phyloP scores from a whole-genome alignment of 192 early-diverging fungal species.

The Mortierella claussenii region DNA sequence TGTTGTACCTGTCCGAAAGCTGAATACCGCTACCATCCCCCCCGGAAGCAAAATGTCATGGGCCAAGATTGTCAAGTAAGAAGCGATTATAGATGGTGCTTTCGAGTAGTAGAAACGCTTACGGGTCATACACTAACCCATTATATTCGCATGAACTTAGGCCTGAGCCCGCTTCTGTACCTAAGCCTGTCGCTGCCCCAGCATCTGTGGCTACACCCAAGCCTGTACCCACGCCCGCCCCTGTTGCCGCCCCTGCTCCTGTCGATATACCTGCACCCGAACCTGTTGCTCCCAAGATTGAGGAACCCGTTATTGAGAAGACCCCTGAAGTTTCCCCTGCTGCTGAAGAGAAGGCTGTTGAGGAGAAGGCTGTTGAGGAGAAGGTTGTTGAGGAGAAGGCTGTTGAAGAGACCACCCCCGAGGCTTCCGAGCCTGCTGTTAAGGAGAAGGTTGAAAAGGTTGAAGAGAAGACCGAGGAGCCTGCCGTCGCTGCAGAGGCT shows the following conservation, averaged over 20 bases:
- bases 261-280: slow-evolving; percentile 53
- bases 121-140: no score
- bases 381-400: neutral
- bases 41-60: slow-evolving; percentile 61
- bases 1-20: slow-evolving; percentile 22
- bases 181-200: slow-evolving; percentile 43
- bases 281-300: slow-evolving; percentile 21
- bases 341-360: slow-evolving; percentile 36
- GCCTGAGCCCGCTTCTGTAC: slow-evolving; percentile 58
- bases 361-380: slow-evolving; percentile 22
- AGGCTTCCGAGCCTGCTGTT: slow-evolving; percentile 38
- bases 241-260: slow-evolving; percentile 40
- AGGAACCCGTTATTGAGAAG: slow-evolving; percentile 39
- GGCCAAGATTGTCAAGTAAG: slow-evolving; percentile 74
- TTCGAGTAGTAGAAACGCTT: no score
- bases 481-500: slow-evolving; percentile 23
- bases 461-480: slow-evolving; percentile 1
- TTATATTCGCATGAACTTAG: slow-evolving; percentile 1
- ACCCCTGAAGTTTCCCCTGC: slow-evolving; percentile 12
- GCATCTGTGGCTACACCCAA: slow-evolving; percentile 46
- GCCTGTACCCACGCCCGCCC: slow-evolving; percentile 31
- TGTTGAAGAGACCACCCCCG: neutral
- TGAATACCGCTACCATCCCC: slow-evolving; percentile 52
- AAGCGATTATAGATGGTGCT: no score
- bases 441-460: slow-evolving; percentile 21